Base-by-base conservation (phyloP, 352 stramenopile genomes). In the Globisporangium mamillatum region DNA sequence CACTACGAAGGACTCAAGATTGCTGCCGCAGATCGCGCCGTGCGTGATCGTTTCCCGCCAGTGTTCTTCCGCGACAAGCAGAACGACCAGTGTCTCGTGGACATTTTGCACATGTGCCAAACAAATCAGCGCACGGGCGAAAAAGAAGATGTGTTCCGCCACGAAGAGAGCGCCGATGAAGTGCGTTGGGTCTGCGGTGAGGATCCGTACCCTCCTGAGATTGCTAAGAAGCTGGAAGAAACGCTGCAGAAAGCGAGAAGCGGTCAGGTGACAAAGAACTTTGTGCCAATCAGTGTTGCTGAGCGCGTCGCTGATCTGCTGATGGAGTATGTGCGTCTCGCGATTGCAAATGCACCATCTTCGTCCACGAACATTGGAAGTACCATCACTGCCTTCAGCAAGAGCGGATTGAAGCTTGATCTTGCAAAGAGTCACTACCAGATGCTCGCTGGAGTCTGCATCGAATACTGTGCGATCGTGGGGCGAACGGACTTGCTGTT, bases 381-480 rank as follows among this genome's bases (percentile, higher is more conserved):
- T 20, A 68, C 53, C 12, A 55, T 62, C 22, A 56, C 68, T 25
- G 74, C 74, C 14, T 82, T 73, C 27, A 78, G 80, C 70, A 90
- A 91, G 63, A 88, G 75, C 32, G 84, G 85, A 48, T 74, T 90
- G 62, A 93, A 92, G 67, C 74, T 97, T 25, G 91, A 98, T 76
- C 76, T 98, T 60, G 86, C 93, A 1, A 90, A 97, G 77, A 97
- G 89, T 63, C 95, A 98, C 75, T 99, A 98, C 73, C 91, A 98
- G 70, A 98, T 99, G 94, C 79, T 99, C 29, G 95, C 92, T 22
- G 92, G 92, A 38, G 95, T 99, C n/a, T 98, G 92, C 63, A 96
- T 98, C 29, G 96, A 99, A 73, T 99, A 96, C 68, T 98, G 94
- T 67, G 84, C 96, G 34, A 90, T 95, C 4, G 97, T 96, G 0